Base-by-base conservation (phyloP, 192 early-diverging fungal species). In the Funneliformis geosporum region DNA sequence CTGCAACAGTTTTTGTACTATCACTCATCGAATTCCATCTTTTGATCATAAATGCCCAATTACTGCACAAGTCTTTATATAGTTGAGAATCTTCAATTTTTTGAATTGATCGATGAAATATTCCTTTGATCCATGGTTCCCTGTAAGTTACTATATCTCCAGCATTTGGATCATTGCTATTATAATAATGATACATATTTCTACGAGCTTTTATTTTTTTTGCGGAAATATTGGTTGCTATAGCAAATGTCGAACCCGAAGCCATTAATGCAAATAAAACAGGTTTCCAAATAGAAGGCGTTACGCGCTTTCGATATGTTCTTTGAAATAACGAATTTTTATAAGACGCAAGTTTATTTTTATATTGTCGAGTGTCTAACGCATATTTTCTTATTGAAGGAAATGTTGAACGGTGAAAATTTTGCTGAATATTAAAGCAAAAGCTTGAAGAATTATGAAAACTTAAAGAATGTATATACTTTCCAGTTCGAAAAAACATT, bases 251-350 rank as follows among this genome's bases (percentile, higher is more conserved):
- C 50, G 79, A 59, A 16, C 81, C 73, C 12, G 87, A 81, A 5
- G 82, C 76, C 3, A 61, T 71, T 1, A 70, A 76, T 4, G 90
- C 81, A 70, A 91, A 91, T 33, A 89, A 11, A 21, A 90, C 75
- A 7, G 90, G 85, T 43, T 82, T 82, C 8, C 67, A 44, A 59
- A 82, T 78, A 28, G 82, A 78, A 21, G 84, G 67, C n/a, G 21
- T 69, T 65, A 28, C 28, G 11, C 66, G 38, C 21, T 55, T 55
- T 21, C 16, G 50, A 55, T 55, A 55, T 16, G 50, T 55, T 21
- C 6, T 55, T 6, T 55, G 50, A 50, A 50, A 16, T 55, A 55
- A 55, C 16, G 50, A 55, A 55, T 18, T 21, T 18, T 55, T 55
- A 55, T 55, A 55, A 21, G 50, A 55, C 6, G 7, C 50, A 18